Evolutionary conservation across 1,139 yeast genomes (phyloP).

Genomic region (Debaryomycetaceae sp.): DNA sequence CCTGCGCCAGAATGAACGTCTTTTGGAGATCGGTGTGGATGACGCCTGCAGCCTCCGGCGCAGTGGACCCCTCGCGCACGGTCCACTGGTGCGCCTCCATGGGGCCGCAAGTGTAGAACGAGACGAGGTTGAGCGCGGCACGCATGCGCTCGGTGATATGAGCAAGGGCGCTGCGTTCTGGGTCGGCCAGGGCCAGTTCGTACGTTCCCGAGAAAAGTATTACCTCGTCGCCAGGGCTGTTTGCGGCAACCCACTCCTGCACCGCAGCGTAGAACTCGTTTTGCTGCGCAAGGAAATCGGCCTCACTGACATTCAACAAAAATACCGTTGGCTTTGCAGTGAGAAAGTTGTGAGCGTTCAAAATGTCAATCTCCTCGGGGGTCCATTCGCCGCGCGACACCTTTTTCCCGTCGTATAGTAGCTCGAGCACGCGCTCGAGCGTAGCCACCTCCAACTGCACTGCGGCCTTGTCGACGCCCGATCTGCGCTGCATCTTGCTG

Average conservation of each 20-base stretch:
- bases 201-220: slow-evolving; percentile 57
- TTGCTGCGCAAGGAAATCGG: slow-evolving; percentile 43
- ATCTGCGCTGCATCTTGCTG: slow-evolving; percentile 39
- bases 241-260: slow-evolving; percentile 47
- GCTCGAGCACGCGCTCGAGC: slow-evolving; percentile 45
- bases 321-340: slow-evolving; percentile 71
- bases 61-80: slow-evolving; percentile 76
- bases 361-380: slow-evolving; percentile 48
- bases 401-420: slow-evolving; percentile 57
- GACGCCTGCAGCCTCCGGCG: slow-evolving; percentile 88
- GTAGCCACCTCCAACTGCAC: slow-evolving; percentile 42
- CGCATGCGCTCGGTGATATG: slow-evolving; percentile 60
- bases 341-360: slow-evolving; percentile 56
- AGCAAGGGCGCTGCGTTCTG: slow-evolving; percentile 38
- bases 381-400: slow-evolving; percentile 47
- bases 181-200: slow-evolving; percentile 37
- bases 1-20: slow-evolving; percentile 48
- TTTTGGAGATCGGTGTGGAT: slow-evolving; percentile 62
- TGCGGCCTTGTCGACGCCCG: slow-evolving; percentile 22
- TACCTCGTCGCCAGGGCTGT: slow-evolving; percentile 53
- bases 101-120: slow-evolving; percentile 83
- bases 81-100: slow-evolving; percentile 91
- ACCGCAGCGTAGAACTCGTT: slow-evolving; percentile 46
- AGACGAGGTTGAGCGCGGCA: slow-evolving; percentile 61
- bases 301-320: slow-evolving; percentile 53